Evolutionary conservation across 176 grass and related monocot genomes (phyloP).

Genomic region (Saccharum spontaneum): DNA sequence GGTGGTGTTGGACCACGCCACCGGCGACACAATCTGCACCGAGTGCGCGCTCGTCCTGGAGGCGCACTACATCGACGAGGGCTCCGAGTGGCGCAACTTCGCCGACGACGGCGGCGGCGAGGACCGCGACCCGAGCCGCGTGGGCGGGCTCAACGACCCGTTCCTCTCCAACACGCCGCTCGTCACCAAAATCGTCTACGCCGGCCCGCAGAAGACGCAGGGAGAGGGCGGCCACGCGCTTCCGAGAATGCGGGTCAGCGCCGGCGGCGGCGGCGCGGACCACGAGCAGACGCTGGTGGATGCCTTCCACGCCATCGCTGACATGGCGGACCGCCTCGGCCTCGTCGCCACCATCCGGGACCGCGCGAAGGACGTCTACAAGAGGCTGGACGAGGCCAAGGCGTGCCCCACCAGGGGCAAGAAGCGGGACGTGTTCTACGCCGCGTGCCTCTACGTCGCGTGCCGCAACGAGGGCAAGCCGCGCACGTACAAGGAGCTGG

Average conservation of each 20-base stretch:
- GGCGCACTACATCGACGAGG: constrained; percentile 57
- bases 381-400: constrained; percentile 39
- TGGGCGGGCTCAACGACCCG: constrained; percentile 48
- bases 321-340: constrained; percentile 55
- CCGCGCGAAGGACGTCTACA: constrained; percentile 47
- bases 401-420: background rate
- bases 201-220: background rate
- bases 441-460: constrained; percentile 53
- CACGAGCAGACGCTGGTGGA: constrained; percentile 1
- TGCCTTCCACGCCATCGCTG: constrained; percentile 36
- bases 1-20: constrained; percentile 54
- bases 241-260: background rate
- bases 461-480: constrained; percentile 59
- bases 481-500: constrained; percentile 55
- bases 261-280: background rate
- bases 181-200: constrained; percentile 38
- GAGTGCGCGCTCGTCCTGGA: constrained; percentile 71
- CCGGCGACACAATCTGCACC: constrained; percentile 69
- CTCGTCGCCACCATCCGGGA: constrained; percentile 44
- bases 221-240: background rate
- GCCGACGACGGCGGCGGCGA: constrained; percentile 40
- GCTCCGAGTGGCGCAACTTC: constrained; percentile 69
- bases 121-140: constrained; percentile 58
- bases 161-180: constrained; percentile 34
- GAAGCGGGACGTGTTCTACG: constrained; percentile 42